Evolutionary conservation across 768 basidiomycete genomes (phyloP), one percentile per base, ranked within the genome.

Genomic region (Trametes cingulata): DNA sequence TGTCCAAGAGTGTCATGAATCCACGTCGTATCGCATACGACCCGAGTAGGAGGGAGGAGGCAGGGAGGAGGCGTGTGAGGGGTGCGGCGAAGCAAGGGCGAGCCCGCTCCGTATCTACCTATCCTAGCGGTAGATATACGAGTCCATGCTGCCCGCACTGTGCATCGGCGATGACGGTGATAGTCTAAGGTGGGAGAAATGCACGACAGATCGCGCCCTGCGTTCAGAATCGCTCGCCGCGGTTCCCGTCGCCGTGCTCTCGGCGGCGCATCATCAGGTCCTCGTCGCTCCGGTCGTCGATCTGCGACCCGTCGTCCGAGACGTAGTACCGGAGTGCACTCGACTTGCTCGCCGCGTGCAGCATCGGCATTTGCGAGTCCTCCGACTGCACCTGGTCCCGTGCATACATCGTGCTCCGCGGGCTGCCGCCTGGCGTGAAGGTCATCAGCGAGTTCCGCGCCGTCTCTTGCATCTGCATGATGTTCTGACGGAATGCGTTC

Each of bases 401-500:
- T 67, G 78, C 77, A 68, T 82, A 82, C 69, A 82, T 70, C 12
- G 77, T 80, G 63, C 52, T 58, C 43, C 81, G 78, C 43, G 77
- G 74, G 65, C 81, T 83, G 60, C 75, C 73, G 39, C 75, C 75
- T 20, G 55, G 58, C 42, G 65, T 56, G 50, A 86, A 72, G 19
- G 84, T 82, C 63, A 87, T 73, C 53, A 90, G 80, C 15, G 87
- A 90, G 60, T 82, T 77, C 41, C 86, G 82, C 20, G 88, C 87
- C 6, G 84, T 85, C 67, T 90, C 87, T 58, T 87, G 82, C 88
- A 92, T 90, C 68, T 89, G 85, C 69, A 87, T 69, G 52, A 93
- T 82, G 69, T 89, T 90, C 74, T 90, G 86, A 65, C 89, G 88
- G 80, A 91, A 88, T 9, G 87, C 83, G 65, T 87, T 88, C 86